Evolutionary conservation across 805 yeast species (phyloP).

Genomic region (Pichia phayaonensis): DNA sequence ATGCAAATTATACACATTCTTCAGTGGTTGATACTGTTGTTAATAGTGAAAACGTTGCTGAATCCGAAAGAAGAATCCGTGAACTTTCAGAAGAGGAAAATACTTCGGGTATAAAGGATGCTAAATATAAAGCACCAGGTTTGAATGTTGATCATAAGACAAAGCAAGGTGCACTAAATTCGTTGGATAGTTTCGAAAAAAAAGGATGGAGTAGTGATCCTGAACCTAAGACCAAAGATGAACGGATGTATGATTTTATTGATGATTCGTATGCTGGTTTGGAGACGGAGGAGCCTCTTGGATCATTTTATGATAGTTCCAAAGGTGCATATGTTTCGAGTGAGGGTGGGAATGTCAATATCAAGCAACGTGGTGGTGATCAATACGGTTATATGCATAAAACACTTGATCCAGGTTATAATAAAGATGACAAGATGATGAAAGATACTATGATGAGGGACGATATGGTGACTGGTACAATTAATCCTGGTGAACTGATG

Average conservation of each 20-base stretch:
- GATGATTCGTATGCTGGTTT: too few species aligned
- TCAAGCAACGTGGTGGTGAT: not conserved
- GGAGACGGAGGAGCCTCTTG: not conserved
- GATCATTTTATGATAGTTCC: not conserved
- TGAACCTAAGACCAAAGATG: too few species aligned
- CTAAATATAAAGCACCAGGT: not conserved
- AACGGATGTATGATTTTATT: not conserved
- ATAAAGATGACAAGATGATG: not conserved
- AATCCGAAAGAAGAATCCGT: slow-evolving; percentile 3
- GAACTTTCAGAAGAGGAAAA: not conserved
- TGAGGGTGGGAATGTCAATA: not conserved
- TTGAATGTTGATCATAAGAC: not conserved
- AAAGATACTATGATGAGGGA: not conserved
- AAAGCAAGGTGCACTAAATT: not conserved
- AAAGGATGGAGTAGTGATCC: too few species aligned
- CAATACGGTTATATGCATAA: not conserved
- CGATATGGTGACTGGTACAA: not conserved
- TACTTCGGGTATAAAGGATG: not conserved
- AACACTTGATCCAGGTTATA: not conserved
- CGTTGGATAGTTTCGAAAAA: too few species aligned
- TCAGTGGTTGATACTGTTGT: slow-evolving; percentile 26
- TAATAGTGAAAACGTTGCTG: slow-evolving; percentile 13
- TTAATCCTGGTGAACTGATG: too few species aligned
- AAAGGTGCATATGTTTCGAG: not conserved
- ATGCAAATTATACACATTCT: slow-evolving; percentile 18